phyloP scores from a whole-genome alignment of 257 asterid species.

The Solanum pimpinellifolium region DNA sequence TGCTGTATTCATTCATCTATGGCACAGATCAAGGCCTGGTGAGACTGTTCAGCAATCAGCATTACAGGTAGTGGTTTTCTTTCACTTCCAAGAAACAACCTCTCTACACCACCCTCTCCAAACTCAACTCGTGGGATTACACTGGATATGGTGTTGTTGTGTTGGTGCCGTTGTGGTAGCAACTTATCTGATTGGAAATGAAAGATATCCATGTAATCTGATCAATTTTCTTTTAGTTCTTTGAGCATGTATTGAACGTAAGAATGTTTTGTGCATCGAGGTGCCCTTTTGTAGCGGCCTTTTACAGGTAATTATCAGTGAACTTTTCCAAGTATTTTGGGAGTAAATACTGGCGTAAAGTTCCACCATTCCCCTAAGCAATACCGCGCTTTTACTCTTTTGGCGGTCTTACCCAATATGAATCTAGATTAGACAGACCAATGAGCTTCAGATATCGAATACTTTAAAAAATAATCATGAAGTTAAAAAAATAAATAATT shows the following conservation, averaged over 20 bases:
- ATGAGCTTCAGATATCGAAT: neutral
- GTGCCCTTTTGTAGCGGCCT: neutral
- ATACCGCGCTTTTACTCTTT: neutral
- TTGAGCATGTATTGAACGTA: neutral
- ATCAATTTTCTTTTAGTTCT: neutral
- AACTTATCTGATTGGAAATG: neutral
- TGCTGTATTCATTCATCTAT: neutral
- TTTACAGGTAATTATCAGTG: neutral
- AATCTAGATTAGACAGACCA: neutral
- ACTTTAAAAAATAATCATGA: neutral
- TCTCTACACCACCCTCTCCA: neutral
- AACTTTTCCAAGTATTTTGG: neutral
- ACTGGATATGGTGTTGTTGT: neutral
- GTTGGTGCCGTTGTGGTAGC: neutral
- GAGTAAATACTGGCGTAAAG: neutral
- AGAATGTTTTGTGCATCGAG: neutral
- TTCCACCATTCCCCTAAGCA: neutral
- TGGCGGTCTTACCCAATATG: neutral
- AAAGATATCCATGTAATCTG: neutral
- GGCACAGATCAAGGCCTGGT: neutral
- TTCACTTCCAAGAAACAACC: neutral
- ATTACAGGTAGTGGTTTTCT: neutral
- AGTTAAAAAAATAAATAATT: neutral
- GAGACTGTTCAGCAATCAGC: neutral
- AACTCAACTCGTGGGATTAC: neutral